These are phyloP conservation scores for Stevia rebaudiana DNA, from an alignment of 140 eudicot species.

Conservation along the genomic window DNA sequence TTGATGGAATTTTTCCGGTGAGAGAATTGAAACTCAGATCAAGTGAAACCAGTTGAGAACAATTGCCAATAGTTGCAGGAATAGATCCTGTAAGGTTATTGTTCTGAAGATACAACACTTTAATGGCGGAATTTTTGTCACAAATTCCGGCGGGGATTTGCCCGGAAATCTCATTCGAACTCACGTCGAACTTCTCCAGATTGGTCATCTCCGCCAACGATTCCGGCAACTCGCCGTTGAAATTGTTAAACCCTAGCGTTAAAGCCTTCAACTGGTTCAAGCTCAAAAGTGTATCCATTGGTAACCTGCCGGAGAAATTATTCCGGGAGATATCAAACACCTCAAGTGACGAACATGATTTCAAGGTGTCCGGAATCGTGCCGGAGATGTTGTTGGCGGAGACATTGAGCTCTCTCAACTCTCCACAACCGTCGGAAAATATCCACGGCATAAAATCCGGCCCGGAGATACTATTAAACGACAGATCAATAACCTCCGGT, in stretches of 20 bases:
- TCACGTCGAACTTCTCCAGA: slow-evolving; percentile 73
- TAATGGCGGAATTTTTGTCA: slow-evolving; percentile 34
- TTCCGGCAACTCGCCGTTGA: slow-evolving; percentile 56
- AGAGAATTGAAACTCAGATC: slow-evolving; percentile 82
- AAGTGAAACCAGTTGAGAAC: slow-evolving; percentile 65
- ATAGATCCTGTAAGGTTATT: slow-evolving; percentile 56
- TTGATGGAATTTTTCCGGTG: slow-evolving; percentile 57
- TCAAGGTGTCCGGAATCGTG: slow-evolving; percentile 16
- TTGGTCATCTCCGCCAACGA: slow-evolving; percentile 34
- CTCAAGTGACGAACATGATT: slow-evolving; percentile 25
- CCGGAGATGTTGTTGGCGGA: slow-evolving; percentile 43
- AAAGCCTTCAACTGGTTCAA: slow-evolving; percentile 55
- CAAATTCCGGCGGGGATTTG: slow-evolving; percentile 60
- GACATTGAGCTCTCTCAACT: slow-evolving; percentile 41
- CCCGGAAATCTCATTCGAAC: slow-evolving; percentile 64
- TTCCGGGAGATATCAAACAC: slow-evolving; percentile 37
- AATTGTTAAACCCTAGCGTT: slow-evolving; percentile 50
- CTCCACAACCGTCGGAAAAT: slow-evolving; percentile 41
- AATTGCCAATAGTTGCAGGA: slow-evolving; percentile 57
- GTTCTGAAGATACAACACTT: slow-evolving; percentile 73
- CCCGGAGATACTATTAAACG: slow-evolving; percentile 54
- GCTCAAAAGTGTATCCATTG: slow-evolving; percentile 43
- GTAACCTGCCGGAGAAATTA: slow-evolving; percentile 52
- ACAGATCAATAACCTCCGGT: slow-evolving; percentile 45
- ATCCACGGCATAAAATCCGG: slow-evolving; percentile 52